Conservation (phyloP, 768 basidiomycete genomes). For the Leccinum longicurvipes region DNA sequence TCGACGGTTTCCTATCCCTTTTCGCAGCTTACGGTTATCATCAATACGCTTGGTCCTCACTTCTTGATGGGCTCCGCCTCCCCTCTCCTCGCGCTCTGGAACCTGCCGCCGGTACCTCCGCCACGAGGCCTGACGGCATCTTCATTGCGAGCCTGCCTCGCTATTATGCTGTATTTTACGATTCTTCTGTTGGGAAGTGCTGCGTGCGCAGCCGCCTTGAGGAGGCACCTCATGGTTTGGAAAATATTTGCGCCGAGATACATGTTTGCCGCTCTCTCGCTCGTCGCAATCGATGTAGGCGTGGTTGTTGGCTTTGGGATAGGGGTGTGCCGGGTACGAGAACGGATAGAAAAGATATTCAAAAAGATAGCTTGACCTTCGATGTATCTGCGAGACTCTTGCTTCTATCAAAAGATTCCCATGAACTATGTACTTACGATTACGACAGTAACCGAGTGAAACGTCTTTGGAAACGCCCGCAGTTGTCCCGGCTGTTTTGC, state of each 20-base stretch:
- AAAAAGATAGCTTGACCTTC: constrained; percentile 5
- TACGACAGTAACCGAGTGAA: not conserved
- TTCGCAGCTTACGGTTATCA: constrained; percentile 66
- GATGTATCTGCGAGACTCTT: not conserved
- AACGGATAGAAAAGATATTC: constrained; percentile 23
- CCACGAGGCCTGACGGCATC: constrained; percentile 32
- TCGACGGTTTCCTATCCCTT: constrained; percentile 65
- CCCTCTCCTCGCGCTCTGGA: constrained; percentile 81
- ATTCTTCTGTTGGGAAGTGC: constrained; percentile 66
- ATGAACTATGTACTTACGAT: too few species aligned
- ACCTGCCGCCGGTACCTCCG: constrained; percentile 57
- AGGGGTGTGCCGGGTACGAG: constrained; percentile 20
- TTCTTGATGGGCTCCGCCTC: constrained; percentile 62
- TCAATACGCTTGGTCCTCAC: constrained; percentile 77
- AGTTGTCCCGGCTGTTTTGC: too few species aligned
- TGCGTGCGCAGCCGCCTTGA: constrained; percentile 65
- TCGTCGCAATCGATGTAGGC: constrained; percentile 70
- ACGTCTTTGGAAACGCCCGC: not conserved
- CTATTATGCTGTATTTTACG: constrained; percentile 68
- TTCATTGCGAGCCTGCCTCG: constrained; percentile 53
- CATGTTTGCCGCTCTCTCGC: constrained; percentile 67
- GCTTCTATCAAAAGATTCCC: not conserved
- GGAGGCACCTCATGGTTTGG: constrained; percentile 97
- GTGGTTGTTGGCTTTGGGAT: constrained; percentile 24
- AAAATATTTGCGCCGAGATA: constrained; percentile 97